Conservation (phyloP, 2,329 filamentous ascomycete genomes). For the Arthroderma sp. region DNA sequence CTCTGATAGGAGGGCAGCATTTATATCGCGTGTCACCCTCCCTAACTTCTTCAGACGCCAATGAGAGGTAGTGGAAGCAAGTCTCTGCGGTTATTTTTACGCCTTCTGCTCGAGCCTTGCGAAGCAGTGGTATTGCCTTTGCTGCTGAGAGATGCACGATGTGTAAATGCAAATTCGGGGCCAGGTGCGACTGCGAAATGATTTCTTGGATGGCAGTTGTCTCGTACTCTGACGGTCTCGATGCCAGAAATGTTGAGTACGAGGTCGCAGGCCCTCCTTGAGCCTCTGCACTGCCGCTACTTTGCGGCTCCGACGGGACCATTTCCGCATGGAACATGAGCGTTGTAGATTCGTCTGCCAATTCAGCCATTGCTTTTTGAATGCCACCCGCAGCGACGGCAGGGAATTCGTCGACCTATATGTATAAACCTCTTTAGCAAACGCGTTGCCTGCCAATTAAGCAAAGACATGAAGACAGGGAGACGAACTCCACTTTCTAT, state of each 20-base stretch:
- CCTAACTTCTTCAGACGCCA: conserved; percentile 68
- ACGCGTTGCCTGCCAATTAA: background rate
- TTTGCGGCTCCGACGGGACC: conserved; percentile 75
- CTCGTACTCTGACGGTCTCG: conserved; percentile 78
- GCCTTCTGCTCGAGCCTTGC: conserved; percentile 56
- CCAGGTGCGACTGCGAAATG: conserved; percentile 63
- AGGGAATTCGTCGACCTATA: conserved; percentile 84
- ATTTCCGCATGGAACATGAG: conserved; percentile 99
- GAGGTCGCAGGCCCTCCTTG: conserved; percentile 52
- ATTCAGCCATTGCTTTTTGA: conserved; percentile 60
- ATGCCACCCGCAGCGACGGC: conserved; percentile 74
- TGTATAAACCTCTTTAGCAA: background rate
- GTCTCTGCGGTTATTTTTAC: conserved; percentile 87
- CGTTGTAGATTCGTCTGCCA: conserved; percentile 71
- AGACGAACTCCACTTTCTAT: conserved; percentile 82
- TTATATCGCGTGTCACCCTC: conserved; percentile 86
- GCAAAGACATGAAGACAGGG: background rate
- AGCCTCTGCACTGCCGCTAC: conserved; percentile 48
- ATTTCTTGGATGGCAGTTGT: conserved; percentile 84
- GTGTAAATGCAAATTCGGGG: conserved; percentile 72
- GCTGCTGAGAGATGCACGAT: conserved; percentile 89
- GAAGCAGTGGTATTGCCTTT: conserved; percentile 70
- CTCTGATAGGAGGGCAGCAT: conserved; percentile 85
- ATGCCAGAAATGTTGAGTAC: conserved; percentile 85
- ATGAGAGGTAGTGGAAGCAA: conserved; percentile 85